Percentiles rank a stretch among this genome's conserved stretches.
phyloP scores from a whole-genome alignment of 306 rosid genomes.

The Pterocarpus macrocarpus region DNA sequence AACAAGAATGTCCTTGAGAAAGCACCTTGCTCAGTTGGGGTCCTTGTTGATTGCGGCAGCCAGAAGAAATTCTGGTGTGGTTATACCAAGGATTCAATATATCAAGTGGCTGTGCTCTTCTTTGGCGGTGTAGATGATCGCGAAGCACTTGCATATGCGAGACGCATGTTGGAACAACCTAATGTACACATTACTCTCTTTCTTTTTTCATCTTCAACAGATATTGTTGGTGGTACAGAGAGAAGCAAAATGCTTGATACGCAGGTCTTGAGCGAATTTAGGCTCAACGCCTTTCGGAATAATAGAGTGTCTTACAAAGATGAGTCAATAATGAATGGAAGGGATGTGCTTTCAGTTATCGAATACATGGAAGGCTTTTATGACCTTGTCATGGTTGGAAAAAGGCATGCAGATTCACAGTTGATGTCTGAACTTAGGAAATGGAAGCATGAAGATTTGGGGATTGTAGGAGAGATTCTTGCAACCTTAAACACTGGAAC shows the following conservation, averaged over 20 bases:
- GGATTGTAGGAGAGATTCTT: slow-evolving; percentile 67
- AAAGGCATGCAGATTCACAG: slow-evolving; percentile 63
- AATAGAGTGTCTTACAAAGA: slow-evolving; percentile 61
- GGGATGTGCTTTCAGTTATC: slow-evolving; percentile 50
- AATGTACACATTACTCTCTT: slow-evolving; percentile 58
- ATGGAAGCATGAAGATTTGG: slow-evolving; percentile 64
- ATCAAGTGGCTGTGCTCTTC: slow-evolving; percentile 63
- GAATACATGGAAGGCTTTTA: slow-evolving; percentile 52
- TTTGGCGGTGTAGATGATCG: slow-evolving; percentile 82
- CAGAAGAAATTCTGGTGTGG: slow-evolving; percentile 47
- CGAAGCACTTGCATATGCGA: slow-evolving; percentile 68
- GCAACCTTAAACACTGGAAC: slow-evolving; percentile 53
- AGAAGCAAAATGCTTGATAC: slow-evolving; percentile 69
- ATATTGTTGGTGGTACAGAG: slow-evolving; percentile 59
- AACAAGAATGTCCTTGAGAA: slow-evolving; percentile 72
- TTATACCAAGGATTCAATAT: slow-evolving; percentile 22
- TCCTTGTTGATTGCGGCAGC: slow-evolving; percentile 68
- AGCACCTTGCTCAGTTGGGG: slow-evolving; percentile 86
- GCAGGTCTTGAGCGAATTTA: slow-evolving; percentile 59
- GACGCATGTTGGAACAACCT: slow-evolving; percentile 61
- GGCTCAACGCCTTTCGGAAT: slow-evolving; percentile 62
- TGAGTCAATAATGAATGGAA: slow-evolving; percentile 39
- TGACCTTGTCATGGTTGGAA: slow-evolving; percentile 74
- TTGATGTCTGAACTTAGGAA: slow-evolving; percentile 58
- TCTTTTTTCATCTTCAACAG: slow-evolving; percentile 53